These are phyloP conservation scores for Fusarium multiceps DNA, from an alignment of 2,329 filamentous ascomycete species.

Conservation along the genomic window DNA sequence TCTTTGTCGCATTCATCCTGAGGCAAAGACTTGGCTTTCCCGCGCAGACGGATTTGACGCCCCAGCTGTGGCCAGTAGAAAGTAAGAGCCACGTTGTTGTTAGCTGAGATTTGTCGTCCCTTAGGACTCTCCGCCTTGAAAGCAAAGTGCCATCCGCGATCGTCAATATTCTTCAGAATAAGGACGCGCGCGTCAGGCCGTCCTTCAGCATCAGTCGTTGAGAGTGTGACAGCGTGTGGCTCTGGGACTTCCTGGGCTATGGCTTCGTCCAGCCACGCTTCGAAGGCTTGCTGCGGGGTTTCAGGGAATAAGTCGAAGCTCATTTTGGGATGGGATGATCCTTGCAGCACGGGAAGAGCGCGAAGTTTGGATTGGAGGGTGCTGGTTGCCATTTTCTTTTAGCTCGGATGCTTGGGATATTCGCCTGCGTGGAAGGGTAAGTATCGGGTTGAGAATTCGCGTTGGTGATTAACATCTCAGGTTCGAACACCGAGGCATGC, in stretches of 20 bases:
- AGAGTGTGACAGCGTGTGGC: constrained; percentile 4
- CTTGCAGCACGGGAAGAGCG: not conserved
- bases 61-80: constrained; percentile 21
- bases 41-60: not conserved
- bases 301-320: not conserved
- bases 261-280: constrained; percentile 7
- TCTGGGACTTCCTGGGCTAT: not conserved
- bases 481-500: not conserved
- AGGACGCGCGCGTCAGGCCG: not conserved
- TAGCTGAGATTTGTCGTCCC: not conserved
- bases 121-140: constrained; percentile 8
- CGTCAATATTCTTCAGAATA: constrained; percentile 13
- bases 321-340: not conserved
- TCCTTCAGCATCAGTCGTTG: not conserved
- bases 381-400: not conserved
- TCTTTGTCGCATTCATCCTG: not conserved
- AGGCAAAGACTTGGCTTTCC: not conserved
- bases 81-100: constrained; percentile 4
- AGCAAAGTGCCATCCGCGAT: constrained; percentile 22
- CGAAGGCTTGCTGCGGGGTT: constrained; percentile 11
- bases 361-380: constrained; percentile 3
- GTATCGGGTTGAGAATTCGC: not conserved
- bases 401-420: not conserved
- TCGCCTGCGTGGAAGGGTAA: not conserved
- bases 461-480: not conserved